Percentiles rank a stretch among this genome's conserved stretches.
phyloP scores from a whole-genome alignment of 768 basidiomycete genomes.

The Phlebiopsis flavidoalba region DNA sequence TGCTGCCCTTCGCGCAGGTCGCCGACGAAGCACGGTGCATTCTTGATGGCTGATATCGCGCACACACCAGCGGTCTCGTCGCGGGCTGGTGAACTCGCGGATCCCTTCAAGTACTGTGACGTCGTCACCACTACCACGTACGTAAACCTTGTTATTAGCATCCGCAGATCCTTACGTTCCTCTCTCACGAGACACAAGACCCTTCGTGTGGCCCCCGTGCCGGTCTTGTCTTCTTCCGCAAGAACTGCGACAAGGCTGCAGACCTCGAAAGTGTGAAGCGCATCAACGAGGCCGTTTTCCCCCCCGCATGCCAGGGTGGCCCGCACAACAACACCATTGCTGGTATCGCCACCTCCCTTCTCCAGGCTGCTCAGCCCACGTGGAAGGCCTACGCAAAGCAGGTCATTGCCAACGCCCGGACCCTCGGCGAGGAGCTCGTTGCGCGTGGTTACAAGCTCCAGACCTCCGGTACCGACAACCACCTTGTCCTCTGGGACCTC shows the following conservation, averaged over 20 bases:
- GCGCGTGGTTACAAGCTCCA: slow-evolving; percentile 91
- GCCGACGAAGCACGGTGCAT: slow-evolving; percentile 87
- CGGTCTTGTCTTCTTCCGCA: slow-evolving; percentile 97
- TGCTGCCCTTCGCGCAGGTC: slow-evolving; percentile 67
- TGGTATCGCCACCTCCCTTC: slow-evolving; percentile 86
- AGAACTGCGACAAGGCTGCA: slow-evolving; percentile 71
- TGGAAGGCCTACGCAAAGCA: slow-evolving; percentile 93
- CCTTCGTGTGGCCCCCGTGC: slow-evolving; percentile 95
- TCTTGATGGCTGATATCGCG: slow-evolving; percentile 94
- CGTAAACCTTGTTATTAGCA: slow-evolving; percentile 22
- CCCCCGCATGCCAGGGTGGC: slow-evolving; percentile 99
- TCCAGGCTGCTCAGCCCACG: slow-evolving; percentile 84
- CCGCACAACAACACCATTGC: slow-evolving; percentile 99
- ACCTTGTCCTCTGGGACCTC: slow-evolving; percentile 96
- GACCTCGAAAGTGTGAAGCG: slow-evolving; percentile 96
- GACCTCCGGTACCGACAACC: slow-evolving; percentile 95
- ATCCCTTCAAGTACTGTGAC: slow-evolving; percentile 94
- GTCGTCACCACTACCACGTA: slow-evolving; percentile 97
- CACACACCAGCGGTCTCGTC: slow-evolving; percentile 89
- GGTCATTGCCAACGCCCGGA: slow-evolving; percentile 83
- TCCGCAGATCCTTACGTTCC: background rate
- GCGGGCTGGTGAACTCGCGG: slow-evolving; percentile 84
- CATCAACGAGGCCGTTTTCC: slow-evolving; percentile 95
- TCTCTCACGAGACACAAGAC: slow-evolving; percentile 80
- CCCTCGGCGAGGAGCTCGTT: slow-evolving; percentile 68